These are phyloP conservation scores for Stygiomarasmius scandens DNA, from an alignment of 1,284 basidiomycete species.

Conservation along the genomic window DNA sequence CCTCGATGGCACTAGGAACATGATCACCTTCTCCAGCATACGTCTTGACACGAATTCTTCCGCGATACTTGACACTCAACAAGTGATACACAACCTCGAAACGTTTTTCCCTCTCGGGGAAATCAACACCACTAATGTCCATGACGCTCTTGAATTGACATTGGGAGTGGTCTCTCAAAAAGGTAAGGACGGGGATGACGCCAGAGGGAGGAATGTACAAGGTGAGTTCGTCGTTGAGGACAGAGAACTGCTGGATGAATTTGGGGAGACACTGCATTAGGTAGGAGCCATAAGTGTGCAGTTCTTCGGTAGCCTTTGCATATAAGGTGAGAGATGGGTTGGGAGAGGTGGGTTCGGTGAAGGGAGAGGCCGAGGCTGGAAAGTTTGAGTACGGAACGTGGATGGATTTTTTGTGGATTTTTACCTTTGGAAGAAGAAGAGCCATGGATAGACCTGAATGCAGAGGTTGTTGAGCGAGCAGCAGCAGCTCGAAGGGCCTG, in stretches of 20 bases:
- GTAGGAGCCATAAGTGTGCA: slow-evolving; percentile 92
- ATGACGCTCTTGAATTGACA: slow-evolving; percentile 93
- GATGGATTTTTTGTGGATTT: slow-evolving; percentile 8
- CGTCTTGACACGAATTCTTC: slow-evolving; percentile 95
- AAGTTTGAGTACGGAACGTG: neutral
- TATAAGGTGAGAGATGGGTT: slow-evolving; percentile 78
- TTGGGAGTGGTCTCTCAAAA: slow-evolving; percentile 95
- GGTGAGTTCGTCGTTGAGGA: slow-evolving; percentile 95
- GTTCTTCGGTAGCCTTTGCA: slow-evolving; percentile 68
- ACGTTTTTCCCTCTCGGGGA: slow-evolving; percentile 88
- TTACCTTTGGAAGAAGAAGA: slow-evolving; percentile 55
- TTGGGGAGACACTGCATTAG: slow-evolving; percentile 90
- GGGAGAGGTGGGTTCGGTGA: slow-evolving; percentile 83
- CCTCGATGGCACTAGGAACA: slow-evolving; percentile 80
- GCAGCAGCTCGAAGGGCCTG: slow-evolving; percentile 14
- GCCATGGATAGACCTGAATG: slow-evolving; percentile 37
- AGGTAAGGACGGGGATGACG: slow-evolving; percentile 86
- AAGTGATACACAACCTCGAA: slow-evolving; percentile 99
- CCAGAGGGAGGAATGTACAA: slow-evolving; percentile 86
- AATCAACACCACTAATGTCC: slow-evolving; percentile 97
- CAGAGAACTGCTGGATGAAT: slow-evolving; percentile 96
- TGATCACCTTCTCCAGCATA: slow-evolving; percentile 96
- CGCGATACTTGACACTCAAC: slow-evolving; percentile 75
- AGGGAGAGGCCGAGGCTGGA: slow-evolving; percentile 74
- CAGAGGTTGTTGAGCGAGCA: slow-evolving; percentile 20